These are phyloP conservation scores for Saccharomycopsis schoenii DNA, from an alignment of 805 yeast genomes.

Conservation along the genomic window DNA sequence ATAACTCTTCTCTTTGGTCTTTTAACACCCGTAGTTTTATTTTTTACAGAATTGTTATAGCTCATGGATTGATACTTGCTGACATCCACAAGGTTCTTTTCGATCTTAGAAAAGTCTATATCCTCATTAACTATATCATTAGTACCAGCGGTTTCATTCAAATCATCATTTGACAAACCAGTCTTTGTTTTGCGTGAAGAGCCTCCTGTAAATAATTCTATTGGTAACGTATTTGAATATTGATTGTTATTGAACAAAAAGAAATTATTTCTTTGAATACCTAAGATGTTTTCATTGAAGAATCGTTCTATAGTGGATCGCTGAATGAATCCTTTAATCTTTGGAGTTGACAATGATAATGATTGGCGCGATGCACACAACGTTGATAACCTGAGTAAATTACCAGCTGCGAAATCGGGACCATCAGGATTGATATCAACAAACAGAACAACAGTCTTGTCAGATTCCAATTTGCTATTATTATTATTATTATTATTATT, in stretches of 20 bases:
- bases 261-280: constrained; percentile 10
- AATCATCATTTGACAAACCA: neutral
- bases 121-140: neutral
- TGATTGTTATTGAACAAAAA: constrained; percentile 14
- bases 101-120: constrained; percentile 7
- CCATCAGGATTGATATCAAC: constrained; percentile 46
- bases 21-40: constrained; percentile 11
- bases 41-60: constrained; percentile 13
- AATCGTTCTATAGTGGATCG: constrained; percentile 37
- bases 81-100: constrained; percentile 14
- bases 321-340: constrained; percentile 47
- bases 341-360: constrained; percentile 55
- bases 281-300: constrained; percentile 9
- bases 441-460: constrained; percentile 31
- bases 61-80: constrained; percentile 17
- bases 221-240: constrained; percentile 13
- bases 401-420: constrained; percentile 57
- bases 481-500: constrained; percentile 8
- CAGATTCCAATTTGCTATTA: constrained; percentile 11
- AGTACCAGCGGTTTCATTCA: neutral
- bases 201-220: constrained; percentile 8
- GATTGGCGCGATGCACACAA: constrained; percentile 73
- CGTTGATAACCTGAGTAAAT: constrained; percentile 55
- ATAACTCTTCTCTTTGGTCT: constrained; percentile 25
- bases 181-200: neutral